Evolutionary conservation across 1,139 yeast genomes (phyloP).

Genomic region (Hansenula lynferdii): DNA sequence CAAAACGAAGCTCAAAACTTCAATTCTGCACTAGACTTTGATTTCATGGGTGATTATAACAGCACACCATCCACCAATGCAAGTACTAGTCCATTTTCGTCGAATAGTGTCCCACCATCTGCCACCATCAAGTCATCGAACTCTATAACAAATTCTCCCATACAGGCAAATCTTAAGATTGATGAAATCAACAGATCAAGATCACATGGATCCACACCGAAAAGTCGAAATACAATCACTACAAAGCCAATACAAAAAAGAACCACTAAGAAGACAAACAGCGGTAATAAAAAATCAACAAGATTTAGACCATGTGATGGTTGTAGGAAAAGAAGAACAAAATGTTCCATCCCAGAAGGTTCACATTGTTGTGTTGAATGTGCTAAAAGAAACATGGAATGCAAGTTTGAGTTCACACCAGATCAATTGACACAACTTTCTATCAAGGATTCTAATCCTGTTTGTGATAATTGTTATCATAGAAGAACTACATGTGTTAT

Average conservation of each 20-base stretch:
- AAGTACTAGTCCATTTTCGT: too few relatives aligned
- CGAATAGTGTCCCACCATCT: too few relatives aligned
- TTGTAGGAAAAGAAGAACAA: slow-evolving; percentile 27
- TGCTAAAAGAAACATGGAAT: slow-evolving; percentile 17
- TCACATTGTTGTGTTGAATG: slow-evolving; percentile 20
- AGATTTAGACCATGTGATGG: slow-evolving; percentile 22
- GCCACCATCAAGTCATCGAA: too few relatives aligned
- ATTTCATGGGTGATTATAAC: too few relatives aligned
- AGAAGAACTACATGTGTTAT: slow-evolving; percentile 22
- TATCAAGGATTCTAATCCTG: not conserved
- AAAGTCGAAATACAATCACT: slow-evolving; percentile 3
- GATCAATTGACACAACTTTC: not conserved
- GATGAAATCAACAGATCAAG: too few relatives aligned
- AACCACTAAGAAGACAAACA: not conserved
- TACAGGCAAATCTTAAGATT: too few relatives aligned
- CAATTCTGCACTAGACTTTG: too few relatives aligned
- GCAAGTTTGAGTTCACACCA: slow-evolving; percentile 13
- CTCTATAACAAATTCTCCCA: too few relatives aligned
- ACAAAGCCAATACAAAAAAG: slow-evolving; percentile 2
- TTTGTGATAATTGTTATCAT: slow-evolving; percentile 22
- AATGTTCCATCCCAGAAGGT: slow-evolving; percentile 22
- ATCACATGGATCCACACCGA: not conserved
- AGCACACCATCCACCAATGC: too few relatives aligned
- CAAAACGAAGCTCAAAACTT: too few relatives aligned
- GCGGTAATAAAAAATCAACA: slow-evolving; percentile 8